A percentile compares a stretch with the other conserved stretches of the same genome.
Conservation (phyloP, 2,329 filamentous ascomycete genomes). For the Pyricularia grisea region DNA sequence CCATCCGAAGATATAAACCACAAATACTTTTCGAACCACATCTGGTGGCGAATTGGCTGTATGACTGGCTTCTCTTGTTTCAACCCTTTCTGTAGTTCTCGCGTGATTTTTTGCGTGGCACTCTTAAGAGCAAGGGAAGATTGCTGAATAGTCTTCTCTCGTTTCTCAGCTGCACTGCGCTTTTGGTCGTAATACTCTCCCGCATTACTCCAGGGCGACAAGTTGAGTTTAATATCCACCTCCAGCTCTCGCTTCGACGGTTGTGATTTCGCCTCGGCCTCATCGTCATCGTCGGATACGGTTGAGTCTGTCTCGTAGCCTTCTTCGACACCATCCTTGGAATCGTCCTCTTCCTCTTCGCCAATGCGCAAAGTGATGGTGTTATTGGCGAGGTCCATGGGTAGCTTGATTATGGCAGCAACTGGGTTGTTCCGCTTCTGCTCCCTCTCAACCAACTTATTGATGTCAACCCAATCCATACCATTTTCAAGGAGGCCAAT, state of each 20-base stretch:
- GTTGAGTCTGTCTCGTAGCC: conserved; percentile 57
- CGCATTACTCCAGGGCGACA: conserved; percentile 84
- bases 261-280: conserved; percentile 25
- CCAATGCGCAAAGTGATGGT: conserved; percentile 67
- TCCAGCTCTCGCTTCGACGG: conserved; percentile 49
- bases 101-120: conserved; percentile 77
- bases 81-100: conserved; percentile 76
- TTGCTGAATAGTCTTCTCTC: conserved; percentile 76
- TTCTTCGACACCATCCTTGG: conserved; percentile 34
- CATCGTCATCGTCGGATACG: conserved; percentile 40
- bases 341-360: conserved; percentile 48
- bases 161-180: conserved; percentile 73
- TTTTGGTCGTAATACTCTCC: conserved; percentile 87
- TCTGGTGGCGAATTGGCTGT: conserved; percentile 69
- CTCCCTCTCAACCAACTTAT: conserved; percentile 78
- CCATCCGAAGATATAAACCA: conserved; percentile 96
- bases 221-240: conserved; percentile 75
- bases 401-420: conserved; percentile 76
- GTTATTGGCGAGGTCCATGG: conserved; percentile 84
- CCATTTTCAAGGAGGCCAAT: conserved; percentile 87
- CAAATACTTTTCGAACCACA: conserved; percentile 96
- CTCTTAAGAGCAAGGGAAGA: conserved; percentile 78
- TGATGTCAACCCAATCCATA: conserved; percentile 97
- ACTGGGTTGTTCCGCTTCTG: conserved; percentile 74
- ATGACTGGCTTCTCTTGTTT: conserved; percentile 89